Evolutionary conservation across 1,139 yeast genomes (phyloP).

Genomic region (Candida freyschussii): DNA sequence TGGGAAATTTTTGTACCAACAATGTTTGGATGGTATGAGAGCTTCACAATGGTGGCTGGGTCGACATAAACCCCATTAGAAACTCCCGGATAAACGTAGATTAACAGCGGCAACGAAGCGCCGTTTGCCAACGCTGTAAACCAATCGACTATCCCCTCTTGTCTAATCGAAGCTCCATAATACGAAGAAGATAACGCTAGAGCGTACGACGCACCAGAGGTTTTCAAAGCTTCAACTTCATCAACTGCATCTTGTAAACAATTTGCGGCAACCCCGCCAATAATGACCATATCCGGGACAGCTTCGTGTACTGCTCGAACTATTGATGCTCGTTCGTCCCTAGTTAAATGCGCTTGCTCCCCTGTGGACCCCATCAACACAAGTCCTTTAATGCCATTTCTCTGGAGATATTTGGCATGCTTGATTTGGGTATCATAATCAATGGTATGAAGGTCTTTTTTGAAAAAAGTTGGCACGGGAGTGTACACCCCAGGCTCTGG

Average conservation of each 20-base stretch:
- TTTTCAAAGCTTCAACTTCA: constrained; percentile 29
- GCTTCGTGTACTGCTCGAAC: constrained; percentile 27
- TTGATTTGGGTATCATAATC: constrained; percentile 40
- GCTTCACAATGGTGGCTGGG: constrained; percentile 32
- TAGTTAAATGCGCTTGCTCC: constrained; percentile 35
- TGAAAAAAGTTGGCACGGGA: constrained; percentile 48
- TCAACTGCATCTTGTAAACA: constrained; percentile 31
- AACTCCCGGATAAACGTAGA: constrained; percentile 38
- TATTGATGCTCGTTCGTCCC: constrained; percentile 32
- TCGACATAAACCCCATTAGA: constrained; percentile 36
- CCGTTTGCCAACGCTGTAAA: constrained; percentile 32
- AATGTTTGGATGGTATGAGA: constrained; percentile 34
- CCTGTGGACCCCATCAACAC: constrained; percentile 47
- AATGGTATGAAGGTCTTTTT: constrained; percentile 34
- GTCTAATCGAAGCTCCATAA: constrained; percentile 33
- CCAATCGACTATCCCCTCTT: constrained; percentile 35
- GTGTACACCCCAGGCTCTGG: constrained; percentile 39
- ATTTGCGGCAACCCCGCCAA: constrained; percentile 37
- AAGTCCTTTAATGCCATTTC: constrained; percentile 41
- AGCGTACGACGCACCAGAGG: constrained; percentile 36
- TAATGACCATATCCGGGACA: constrained; percentile 32
- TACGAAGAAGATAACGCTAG: constrained; percentile 34
- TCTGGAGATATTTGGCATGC: constrained; percentile 38
- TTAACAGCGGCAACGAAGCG: constrained; percentile 32
- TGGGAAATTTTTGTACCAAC: constrained; percentile 39